phyloP scores from a whole-genome alignment of 352 stramenopile species.

The Achlya hypogyna region DNA sequence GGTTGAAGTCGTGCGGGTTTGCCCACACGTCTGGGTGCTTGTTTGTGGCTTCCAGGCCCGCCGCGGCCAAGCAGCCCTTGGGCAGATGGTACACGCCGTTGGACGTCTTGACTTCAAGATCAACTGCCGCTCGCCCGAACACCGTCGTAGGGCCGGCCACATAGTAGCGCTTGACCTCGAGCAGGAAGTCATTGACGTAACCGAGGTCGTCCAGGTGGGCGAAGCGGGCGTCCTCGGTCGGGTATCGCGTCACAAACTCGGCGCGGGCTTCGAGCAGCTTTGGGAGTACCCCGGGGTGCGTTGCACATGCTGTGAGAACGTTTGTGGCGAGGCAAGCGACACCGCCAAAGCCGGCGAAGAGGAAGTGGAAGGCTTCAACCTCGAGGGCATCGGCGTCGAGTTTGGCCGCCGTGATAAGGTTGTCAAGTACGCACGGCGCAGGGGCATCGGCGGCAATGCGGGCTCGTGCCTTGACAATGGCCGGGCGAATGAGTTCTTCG shows the following conservation, averaged over 20 bases:
- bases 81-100: neutral
- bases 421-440: neutral
- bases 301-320: neutral
- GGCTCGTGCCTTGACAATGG: neutral
- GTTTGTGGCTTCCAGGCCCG: slow-evolving; percentile 10
- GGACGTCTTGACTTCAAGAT: neutral
- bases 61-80: neutral
- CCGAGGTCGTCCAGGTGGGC: slow-evolving; percentile 5
- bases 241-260: neutral
- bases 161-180: slow-evolving; percentile 15
- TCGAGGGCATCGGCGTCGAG: neutral
- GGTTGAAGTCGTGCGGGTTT: neutral
- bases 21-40: slow-evolving; percentile 9
- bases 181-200: slow-evolving; percentile 5
- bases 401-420: neutral
- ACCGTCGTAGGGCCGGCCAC: neutral
- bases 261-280: neutral
- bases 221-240: neutral
- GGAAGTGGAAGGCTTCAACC: slow-evolving; percentile 7
- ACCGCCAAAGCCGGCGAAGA: slow-evolving; percentile 14
- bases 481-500: neutral
- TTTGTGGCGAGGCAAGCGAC: neutral
- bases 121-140: neutral
- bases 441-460: neutral
- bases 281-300: neutral